These are phyloP conservation scores for Suillus subaureus DNA, from an alignment of 768 basidiomycete genomes.

Conservation along the genomic window DNA sequence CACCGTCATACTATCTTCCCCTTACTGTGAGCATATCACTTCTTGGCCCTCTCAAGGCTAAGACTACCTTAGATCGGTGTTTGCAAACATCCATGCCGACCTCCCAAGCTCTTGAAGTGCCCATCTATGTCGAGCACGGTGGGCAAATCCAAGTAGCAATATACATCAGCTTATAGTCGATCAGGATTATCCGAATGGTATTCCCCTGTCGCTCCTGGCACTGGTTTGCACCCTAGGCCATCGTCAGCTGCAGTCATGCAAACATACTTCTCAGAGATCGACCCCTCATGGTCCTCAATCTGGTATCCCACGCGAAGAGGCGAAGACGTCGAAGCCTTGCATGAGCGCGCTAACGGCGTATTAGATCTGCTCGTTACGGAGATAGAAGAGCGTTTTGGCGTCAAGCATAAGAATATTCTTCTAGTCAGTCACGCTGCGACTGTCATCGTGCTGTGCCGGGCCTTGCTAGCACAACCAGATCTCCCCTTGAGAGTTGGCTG, in stretches of 20 bases:
- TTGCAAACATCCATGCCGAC: conserved; percentile 75
- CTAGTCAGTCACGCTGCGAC: conserved; percentile 80
- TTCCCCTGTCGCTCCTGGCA: conserved; percentile 64
- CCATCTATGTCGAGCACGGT: conserved; percentile 84
- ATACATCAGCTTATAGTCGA: not conserved
- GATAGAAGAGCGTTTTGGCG: conserved; percentile 47
- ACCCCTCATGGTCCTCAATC: conserved; percentile 62
- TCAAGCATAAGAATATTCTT: conserved; percentile 53
- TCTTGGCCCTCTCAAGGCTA: not conserved
- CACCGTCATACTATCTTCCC: conserved; percentile 82
- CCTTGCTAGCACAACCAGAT: conserved; percentile 53
- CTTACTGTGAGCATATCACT: conserved; percentile 59
- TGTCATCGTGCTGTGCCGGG: conserved; percentile 63
- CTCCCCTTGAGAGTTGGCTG: conserved; percentile 70
- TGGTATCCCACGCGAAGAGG: conserved; percentile 76
- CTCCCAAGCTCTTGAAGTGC: conserved; percentile 60
- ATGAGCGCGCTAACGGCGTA: conserved; percentile 58
- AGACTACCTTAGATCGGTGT: conserved; percentile 66
- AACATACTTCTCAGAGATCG: conserved; percentile 52
- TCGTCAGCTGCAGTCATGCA: conserved; percentile 54
- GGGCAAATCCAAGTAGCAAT: not conserved
- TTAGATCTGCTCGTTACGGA: conserved; percentile 52
- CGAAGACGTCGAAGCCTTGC: conserved; percentile 64
- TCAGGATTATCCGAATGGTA: conserved; percentile 80
- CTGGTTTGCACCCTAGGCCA: conserved; percentile 79